Evolutionary conservation across 208 protist genomes (phyloP), one percentile per base, ranked within the genome.

Genomic region (Entamoeba histolytica): DNA sequence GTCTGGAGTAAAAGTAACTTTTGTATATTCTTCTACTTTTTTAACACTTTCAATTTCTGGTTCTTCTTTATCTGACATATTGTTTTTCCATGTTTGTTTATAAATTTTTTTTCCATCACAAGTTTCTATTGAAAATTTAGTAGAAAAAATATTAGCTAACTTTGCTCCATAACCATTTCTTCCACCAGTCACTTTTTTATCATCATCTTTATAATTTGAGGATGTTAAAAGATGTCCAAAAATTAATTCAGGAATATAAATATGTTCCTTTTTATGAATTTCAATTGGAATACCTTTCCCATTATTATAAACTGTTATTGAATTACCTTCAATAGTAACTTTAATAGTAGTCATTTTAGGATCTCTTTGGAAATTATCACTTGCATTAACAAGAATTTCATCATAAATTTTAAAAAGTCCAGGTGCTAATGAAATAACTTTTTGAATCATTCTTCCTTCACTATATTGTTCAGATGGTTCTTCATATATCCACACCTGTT

Each of bases 321-420:
- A 91, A 49, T 69, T 31, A 35, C 4, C 31, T 49, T 78, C 73
- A 55, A 94, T 92, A 23, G 57, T 19, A 6, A 94, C 91, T 31
- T 61, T 69, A 49, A 94, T 94, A 3, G 12, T 39, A 52, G 91
- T 92, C 91, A 93, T 93, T 19, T 91, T 49, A 4, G 44, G 19
- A 91, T 99, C 98, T 28, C 98, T 96, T 94, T 99, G 97, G 93
- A 98, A 98, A 96, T 99, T 99, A 96, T 99, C 99, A 0, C 98
- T 97, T 10, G 99, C 99, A 96, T 99, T 99, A 6, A 99, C 99
- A 5, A 99, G 96, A 94, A 99, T 99, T 96, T 99, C 99, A 95
- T 99, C 99, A 94, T 99, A 99, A 52, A 99, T 99, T 96, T 99
- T 99, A 95, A 98, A 99, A 14, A 99, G 96, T 31, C 98, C 99